These are phyloP conservation scores for Leptodontidium sp. DNA, from an alignment of 2,329 filamentous ascomycete species.

Conservation along the genomic window DNA sequence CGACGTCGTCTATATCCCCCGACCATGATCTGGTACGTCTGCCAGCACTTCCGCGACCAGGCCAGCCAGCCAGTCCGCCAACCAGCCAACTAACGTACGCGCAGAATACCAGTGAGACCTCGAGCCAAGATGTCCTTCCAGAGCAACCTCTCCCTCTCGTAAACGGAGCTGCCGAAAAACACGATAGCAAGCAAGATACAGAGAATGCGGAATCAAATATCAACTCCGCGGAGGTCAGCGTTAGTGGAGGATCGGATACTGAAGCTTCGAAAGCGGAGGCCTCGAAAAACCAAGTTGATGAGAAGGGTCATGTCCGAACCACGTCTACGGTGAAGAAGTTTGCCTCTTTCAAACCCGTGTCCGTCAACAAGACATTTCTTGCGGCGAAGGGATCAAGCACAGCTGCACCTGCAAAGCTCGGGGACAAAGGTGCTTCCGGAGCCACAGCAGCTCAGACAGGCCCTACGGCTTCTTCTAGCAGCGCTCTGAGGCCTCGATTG, in stretches of 20 bases:
- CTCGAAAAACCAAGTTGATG: conserved; percentile 62
- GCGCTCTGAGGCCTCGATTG: conserved; percentile 71
- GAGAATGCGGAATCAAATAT: conserved; percentile 64
- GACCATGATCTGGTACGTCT: conserved; percentile 47
- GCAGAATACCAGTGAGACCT: conserved; percentile 55
- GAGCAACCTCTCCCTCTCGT: conserved; percentile 47
- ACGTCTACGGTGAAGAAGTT: conserved; percentile 75
- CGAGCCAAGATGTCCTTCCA: conserved; percentile 56
- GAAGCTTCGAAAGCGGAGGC: conserved; percentile 70
- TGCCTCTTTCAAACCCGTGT: conserved; percentile 83
- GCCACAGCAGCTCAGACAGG: conserved; percentile 54
- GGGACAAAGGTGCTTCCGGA: conserved; percentile 59
- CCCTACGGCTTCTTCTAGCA: conserved; percentile 53
- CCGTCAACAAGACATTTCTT: conserved; percentile 84
- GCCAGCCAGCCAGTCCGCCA: background rate
- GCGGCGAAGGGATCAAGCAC: conserved; percentile 68
- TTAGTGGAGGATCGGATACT: conserved; percentile 79
- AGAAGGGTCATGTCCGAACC: conserved; percentile 65
- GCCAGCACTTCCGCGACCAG: background rate
- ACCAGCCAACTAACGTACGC: conserved; percentile 39
- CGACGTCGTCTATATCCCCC: conserved; percentile 43
- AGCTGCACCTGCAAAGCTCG: conserved; percentile 56
- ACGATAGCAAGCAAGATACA: conserved; percentile 64
- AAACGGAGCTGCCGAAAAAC: conserved; percentile 58
- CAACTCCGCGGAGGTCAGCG: conserved; percentile 71